Percentiles rank a stretch among this genome's conserved stretches.
Conservation (phyloP, 352 stramenopile genomes). For the Thraustochytrium striatum region DNA sequence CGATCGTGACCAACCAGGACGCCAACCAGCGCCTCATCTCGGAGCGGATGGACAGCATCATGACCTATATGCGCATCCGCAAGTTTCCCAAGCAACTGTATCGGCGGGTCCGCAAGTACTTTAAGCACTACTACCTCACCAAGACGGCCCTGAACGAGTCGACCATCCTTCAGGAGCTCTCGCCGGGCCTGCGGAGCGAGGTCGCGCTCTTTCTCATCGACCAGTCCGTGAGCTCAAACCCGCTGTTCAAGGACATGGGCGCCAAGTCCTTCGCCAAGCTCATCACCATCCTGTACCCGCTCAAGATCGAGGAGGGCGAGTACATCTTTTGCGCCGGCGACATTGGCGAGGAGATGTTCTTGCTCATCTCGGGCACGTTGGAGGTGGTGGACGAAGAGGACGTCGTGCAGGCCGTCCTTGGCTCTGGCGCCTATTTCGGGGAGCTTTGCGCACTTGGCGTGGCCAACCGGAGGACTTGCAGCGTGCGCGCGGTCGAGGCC, state of each 20-base stretch:
- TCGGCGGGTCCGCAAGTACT: constrained; percentile 43
- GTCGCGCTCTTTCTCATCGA: constrained; percentile 43
- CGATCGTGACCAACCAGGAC: constrained; percentile 65
- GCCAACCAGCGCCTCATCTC: constrained; percentile 16
- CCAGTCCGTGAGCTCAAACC: constrained; percentile 28
- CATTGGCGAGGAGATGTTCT: constrained; percentile 38
- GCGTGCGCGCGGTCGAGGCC: constrained; percentile 14
- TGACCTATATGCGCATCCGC: constrained; percentile 33
- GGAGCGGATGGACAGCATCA: constrained; percentile 38
- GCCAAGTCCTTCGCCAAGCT: constrained; percentile 29
- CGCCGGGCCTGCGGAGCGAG: constrained; percentile 25
- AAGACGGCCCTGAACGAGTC: constrained; percentile 43
- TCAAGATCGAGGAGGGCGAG: constrained; percentile 46
- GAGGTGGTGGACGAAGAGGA: constrained; percentile 25
- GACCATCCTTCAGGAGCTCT: constrained; percentile 36
- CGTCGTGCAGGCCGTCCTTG: not conserved
- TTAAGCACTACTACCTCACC: constrained; percentile 33
- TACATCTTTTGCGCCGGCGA: constrained; percentile 14
- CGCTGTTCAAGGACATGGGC: constrained; percentile 32
- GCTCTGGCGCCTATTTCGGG: constrained; percentile 31
- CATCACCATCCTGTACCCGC: not conserved
- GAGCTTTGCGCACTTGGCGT: constrained; percentile 18
- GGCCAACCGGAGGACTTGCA: not conserved
- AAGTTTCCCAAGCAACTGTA: constrained; percentile 42
- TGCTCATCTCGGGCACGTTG: constrained; percentile 16